Conservation (phyloP, 139 green algal species). For the Chlorella vulgaris region DNA sequence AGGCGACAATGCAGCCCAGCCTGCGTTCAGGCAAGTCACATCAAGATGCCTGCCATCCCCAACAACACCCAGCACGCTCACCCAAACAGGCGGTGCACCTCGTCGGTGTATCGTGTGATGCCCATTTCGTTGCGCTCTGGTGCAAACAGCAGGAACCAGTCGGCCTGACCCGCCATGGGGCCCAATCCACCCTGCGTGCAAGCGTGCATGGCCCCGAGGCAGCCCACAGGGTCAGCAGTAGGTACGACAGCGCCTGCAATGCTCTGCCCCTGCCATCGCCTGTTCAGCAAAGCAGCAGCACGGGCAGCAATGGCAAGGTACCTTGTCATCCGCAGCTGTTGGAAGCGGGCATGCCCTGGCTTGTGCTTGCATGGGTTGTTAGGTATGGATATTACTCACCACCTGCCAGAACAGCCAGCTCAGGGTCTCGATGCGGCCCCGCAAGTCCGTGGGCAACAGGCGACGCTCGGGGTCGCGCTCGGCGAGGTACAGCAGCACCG, state of each 20-base stretch:
- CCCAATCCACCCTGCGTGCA: conserved; percentile 43
- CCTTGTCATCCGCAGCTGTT: too few species aligned
- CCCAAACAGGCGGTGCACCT: conserved; percentile 48
- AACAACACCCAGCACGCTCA: too few species aligned
- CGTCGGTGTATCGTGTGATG: conserved; percentile 52
- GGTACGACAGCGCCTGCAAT: background rate
- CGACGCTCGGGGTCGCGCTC: conserved; percentile 9
- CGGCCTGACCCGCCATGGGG: conserved; percentile 47
- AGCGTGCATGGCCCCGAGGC: background rate
- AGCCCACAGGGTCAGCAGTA: background rate
- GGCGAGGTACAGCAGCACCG: conserved; percentile 33
- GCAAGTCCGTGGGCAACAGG: conserved; percentile 26
- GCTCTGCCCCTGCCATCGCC: too few species aligned
- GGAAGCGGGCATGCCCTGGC: too few species aligned
- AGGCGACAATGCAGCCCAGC: too few species aligned
- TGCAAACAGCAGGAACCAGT: conserved; percentile 44
- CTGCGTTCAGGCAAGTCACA: too few species aligned
- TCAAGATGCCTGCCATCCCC: too few species aligned
- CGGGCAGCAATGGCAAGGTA: background rate
- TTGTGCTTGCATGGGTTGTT: too few species aligned
- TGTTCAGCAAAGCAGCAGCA: background rate
- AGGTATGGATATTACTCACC: too few species aligned
- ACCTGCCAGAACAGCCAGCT: conserved; percentile 56
- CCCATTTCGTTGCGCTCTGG: conserved; percentile 41
- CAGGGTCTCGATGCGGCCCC: conserved; percentile 38